Conservation (phyloP, 345 rosid species). For the Firmiana major region DNA sequence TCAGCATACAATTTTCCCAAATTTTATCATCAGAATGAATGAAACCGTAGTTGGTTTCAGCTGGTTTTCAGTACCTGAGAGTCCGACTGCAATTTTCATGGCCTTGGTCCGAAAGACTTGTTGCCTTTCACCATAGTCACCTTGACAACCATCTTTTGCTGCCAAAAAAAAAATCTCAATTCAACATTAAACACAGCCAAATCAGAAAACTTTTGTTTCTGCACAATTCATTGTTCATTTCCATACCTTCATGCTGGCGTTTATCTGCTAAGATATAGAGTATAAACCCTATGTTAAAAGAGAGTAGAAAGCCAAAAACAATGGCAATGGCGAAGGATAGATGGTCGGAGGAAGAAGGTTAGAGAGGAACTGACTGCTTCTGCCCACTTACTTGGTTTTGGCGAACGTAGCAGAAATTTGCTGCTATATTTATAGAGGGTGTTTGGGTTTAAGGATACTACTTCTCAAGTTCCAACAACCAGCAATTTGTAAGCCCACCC, state of each 20-base stretch:
- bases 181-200: background rate
- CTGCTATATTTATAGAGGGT: too few relatives aligned
- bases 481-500: too few relatives aligned
- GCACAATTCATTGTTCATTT: background rate
- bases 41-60: background rate
- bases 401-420: background rate
- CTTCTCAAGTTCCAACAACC: too few relatives aligned
- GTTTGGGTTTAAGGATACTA: too few relatives aligned
- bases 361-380: background rate
- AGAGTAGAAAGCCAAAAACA: too few relatives aligned
- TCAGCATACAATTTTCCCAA: background rate
- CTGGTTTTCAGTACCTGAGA: constrained; percentile 12
- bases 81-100: constrained; percentile 16
- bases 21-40: background rate
- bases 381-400: too few relatives aligned
- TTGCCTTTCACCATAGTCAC: constrained; percentile 22
- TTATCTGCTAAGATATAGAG: background rate
- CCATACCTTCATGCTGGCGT: constrained; percentile 13
- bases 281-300: background rate
- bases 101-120: constrained; percentile 24
- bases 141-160: constrained; percentile 33
- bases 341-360: background rate
- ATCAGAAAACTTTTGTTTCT: background rate
- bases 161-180: background rate
- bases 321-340: background rate